Evolutionary conservation across 1,284 basidiomycete genomes (phyloP).

Genomic region (Marasmius oreades): DNA sequence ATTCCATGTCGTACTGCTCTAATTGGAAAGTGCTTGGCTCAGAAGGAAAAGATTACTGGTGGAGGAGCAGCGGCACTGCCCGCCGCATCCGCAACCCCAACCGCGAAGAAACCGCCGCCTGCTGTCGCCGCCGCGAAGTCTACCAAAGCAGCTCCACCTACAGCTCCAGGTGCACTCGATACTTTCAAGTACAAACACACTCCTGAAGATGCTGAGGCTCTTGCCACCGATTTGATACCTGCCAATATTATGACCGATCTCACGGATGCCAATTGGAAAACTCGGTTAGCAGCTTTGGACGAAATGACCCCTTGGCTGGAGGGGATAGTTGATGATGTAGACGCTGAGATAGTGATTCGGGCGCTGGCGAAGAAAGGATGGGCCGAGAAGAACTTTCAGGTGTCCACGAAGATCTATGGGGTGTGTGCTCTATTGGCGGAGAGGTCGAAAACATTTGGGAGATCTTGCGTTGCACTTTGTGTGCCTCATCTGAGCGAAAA

Average conservation of each 20-base stretch:
- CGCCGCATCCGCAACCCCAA: constrained; percentile 16
- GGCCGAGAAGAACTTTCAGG: constrained; percentile 99
- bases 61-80: constrained; percentile 23
- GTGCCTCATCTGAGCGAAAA: constrained; percentile 92
- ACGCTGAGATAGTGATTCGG: constrained; percentile 90
- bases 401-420: constrained; percentile 83
- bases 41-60: constrained; percentile 46
- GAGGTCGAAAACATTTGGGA: constrained; percentile 79
- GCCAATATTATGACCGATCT: constrained; percentile 69
- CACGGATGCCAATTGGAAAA: constrained; percentile 91
- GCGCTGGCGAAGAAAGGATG: constrained; percentile 92
- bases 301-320: constrained; percentile 87
- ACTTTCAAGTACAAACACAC: constrained; percentile 90
- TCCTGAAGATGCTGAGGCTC: constrained; percentile 88
- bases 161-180: constrained; percentile 59
- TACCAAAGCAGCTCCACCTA: constrained; percentile 47
- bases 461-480: constrained; percentile 81
- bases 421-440: constrained; percentile 77
- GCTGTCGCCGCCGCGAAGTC: constrained; percentile 51
- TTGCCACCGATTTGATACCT: constrained; percentile 78
- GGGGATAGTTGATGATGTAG: constrained; percentile 62
- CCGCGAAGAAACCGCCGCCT: constrained; percentile 25
- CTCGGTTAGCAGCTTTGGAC: constrained; percentile 82
- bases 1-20: not conserved
- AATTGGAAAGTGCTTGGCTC: constrained; percentile 26